Percentiles rank a stretch among this genome's conserved stretches.
phyloP scores from a whole-genome alignment of 306 rosid species.

The Biancaea sappan region DNA sequence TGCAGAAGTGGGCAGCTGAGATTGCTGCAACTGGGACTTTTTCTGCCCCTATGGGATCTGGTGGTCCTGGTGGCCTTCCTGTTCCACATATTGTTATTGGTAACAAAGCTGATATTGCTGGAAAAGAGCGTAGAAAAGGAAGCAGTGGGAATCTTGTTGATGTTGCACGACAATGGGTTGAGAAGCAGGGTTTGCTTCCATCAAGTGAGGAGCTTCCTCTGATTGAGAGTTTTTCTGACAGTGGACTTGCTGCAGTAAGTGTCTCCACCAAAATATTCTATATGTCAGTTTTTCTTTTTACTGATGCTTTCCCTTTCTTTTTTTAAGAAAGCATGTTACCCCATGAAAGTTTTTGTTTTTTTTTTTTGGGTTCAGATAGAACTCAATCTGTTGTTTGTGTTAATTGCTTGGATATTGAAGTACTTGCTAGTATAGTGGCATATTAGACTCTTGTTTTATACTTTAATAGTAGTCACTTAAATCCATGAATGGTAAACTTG shows the following conservation, averaged over 20 bases:
- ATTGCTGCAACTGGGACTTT: slow-evolving; percentile 69
- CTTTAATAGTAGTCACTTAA: neutral
- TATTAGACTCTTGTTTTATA: neutral
- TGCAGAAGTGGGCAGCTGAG: slow-evolving; percentile 78
- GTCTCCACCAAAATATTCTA: neutral
- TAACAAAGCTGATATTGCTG: slow-evolving; percentile 71
- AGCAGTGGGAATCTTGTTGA: slow-evolving; percentile 85
- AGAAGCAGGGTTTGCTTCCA: slow-evolving; percentile 80
- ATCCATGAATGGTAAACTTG: neutral
- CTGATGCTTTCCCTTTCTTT: neutral
- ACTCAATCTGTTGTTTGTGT: neutral
- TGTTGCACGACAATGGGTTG: slow-evolving; percentile 79
- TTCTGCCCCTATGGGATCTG: slow-evolving; percentile 70
- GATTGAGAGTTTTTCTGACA: slow-evolving; percentile 68
- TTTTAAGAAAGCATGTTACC: neutral
- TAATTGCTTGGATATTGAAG: slow-evolving; percentile 3
- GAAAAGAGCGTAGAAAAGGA: slow-evolving; percentile 66
- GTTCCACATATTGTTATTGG: slow-evolving; percentile 71
- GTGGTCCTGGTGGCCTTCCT: slow-evolving; percentile 78
- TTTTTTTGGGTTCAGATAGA: neutral
- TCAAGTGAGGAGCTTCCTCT: slow-evolving; percentile 78
- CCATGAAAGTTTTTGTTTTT: neutral
- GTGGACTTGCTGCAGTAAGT: slow-evolving; percentile 68
- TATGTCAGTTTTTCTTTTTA: neutral
- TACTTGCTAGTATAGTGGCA: slow-evolving; percentile 4